A percentile compares a stretch with the other conserved stretches of the same genome.
These are phyloP conservation scores for Zygotorulaspora sp. DNA, from an alignment of 805 yeast species.

Conservation along the genomic window DNA sequence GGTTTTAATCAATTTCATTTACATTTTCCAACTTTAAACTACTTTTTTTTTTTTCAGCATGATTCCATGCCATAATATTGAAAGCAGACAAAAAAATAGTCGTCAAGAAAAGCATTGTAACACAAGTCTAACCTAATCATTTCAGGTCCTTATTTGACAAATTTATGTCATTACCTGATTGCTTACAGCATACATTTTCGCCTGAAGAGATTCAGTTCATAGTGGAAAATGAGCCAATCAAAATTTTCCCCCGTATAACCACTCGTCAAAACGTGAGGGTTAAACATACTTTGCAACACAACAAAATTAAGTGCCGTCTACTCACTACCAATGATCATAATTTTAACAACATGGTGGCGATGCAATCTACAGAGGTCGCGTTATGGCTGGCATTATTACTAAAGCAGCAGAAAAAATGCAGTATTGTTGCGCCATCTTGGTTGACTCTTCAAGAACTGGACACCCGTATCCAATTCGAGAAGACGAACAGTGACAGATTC, in stretches of 20 bases:
- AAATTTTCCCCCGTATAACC: constrained; percentile 67
- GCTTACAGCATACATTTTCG: constrained; percentile 51
- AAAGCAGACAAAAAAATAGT: constrained; percentile 2
- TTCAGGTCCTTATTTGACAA: not conserved
- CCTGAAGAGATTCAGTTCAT: constrained; percentile 79
- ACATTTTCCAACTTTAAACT: not conserved
- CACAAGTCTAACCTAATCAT: too few relatives aligned
- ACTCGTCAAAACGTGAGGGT: constrained; percentile 23
- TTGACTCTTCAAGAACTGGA: constrained; percentile 51
- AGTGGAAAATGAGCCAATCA: constrained; percentile 73
- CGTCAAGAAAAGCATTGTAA: too few relatives aligned
- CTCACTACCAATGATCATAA: constrained; percentile 38
- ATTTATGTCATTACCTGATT: constrained; percentile 59
- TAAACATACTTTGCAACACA: constrained; percentile 2
- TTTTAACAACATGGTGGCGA: constrained; percentile 43
- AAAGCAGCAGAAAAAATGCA: constrained; percentile 81
- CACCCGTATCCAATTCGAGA: constrained; percentile 62
- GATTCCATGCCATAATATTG: not conserved
- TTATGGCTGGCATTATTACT: constrained; percentile 83
- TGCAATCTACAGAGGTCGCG: constrained; percentile 68
- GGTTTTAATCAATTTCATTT: constrained; percentile 2
- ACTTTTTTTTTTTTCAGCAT: constrained; percentile 1
- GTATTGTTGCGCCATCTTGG: constrained; percentile 85
- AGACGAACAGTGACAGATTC: constrained; percentile 52
- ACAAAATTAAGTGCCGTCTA: constrained; percentile 13